These are phyloP conservation scores for Suillus alpinus DNA, from an alignment of 768 basidiomycete species.

Conservation along the genomic window DNA sequence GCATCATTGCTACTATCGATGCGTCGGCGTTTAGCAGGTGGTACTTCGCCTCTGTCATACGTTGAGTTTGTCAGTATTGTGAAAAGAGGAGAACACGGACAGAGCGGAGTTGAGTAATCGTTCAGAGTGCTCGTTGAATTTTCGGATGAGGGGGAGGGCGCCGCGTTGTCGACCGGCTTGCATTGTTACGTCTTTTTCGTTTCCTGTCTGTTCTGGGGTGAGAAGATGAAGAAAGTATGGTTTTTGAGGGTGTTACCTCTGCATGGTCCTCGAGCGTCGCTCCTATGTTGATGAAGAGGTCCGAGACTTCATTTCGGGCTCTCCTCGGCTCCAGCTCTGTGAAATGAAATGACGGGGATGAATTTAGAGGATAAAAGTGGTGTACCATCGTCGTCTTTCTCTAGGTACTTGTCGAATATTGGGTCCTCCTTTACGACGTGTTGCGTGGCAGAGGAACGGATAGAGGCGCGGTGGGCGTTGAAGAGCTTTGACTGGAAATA, in stretches of 20 bases:
- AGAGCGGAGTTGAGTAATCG: constrained; percentile 77
- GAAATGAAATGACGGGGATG: not conserved
- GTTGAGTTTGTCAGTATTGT: constrained; percentile 4
- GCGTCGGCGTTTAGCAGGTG: constrained; percentile 60
- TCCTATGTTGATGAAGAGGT: constrained; percentile 79
- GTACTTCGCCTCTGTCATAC: constrained; percentile 48
- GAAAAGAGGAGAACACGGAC: constrained; percentile 37
- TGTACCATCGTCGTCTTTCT: constrained; percentile 89
- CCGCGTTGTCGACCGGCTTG: constrained; percentile 87
- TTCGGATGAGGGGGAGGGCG: constrained; percentile 88
- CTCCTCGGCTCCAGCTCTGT: constrained; percentile 78
- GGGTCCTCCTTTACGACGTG: constrained; percentile 87
- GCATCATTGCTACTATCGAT: constrained; percentile 36
- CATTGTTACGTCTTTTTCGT: constrained; percentile 92
- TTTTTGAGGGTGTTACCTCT: constrained; percentile 48
- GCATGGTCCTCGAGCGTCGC: constrained; percentile 91
- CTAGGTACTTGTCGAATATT: constrained; percentile 95
- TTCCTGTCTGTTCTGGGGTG: constrained; percentile 62
- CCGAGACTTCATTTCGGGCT: constrained; percentile 61
- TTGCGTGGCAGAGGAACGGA: constrained; percentile 79
- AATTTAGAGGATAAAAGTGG: not conserved
- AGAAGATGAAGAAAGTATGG: not conserved
- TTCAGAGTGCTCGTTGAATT: constrained; percentile 98
- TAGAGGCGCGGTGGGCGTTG: constrained; percentile 91
- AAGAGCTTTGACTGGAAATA: constrained; percentile 97